These are phyloP conservation scores for Trichosporon ovoides DNA, from an alignment of 1,284 basidiomycete species.

Conservation along the genomic window DNA sequence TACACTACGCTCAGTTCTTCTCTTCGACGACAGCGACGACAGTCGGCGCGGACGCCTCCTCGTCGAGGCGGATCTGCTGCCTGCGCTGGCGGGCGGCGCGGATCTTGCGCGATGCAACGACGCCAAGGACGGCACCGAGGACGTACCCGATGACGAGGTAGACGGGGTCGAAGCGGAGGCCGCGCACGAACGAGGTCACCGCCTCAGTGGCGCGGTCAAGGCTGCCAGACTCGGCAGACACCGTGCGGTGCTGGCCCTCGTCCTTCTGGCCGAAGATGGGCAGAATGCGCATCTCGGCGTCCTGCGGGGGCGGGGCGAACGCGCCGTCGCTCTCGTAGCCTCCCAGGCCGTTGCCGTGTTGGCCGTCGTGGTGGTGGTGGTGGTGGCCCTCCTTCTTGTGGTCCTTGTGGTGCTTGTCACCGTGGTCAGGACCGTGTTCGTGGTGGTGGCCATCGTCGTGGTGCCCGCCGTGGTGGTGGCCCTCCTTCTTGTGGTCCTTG, in stretches of 20 bases:
- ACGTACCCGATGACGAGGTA: slow-evolving; percentile 3
- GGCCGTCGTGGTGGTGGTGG: slow-evolving; percentile 7
- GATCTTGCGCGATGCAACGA: slow-evolving; percentile 1
- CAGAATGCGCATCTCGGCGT: slow-evolving; percentile 5
- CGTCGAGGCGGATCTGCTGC: not conserved
- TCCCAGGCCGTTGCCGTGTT: not conserved
- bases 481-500: not conserved
- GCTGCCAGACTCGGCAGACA: not conserved
- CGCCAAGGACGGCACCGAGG: not conserved
- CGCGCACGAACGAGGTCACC: not conserved
- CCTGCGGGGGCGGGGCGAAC: slow-evolving; percentile 5
- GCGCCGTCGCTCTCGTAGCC: slow-evolving; percentile 5
- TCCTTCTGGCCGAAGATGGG: slow-evolving; percentile 10
- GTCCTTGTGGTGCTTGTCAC: slow-evolving; percentile 1
- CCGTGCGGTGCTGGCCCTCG: not conserved
- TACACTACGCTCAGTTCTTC: no score
- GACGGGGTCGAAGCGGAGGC: not conserved
- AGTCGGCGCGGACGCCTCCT: not conserved
- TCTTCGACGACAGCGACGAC: no score
- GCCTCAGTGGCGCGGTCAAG: not conserved
- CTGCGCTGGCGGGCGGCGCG: not conserved
- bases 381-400: not conserved
- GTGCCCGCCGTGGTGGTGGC: not conserved
- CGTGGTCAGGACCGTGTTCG: not conserved
- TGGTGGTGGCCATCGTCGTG: slow-evolving; percentile 8